phyloP scores from a whole-genome alignment of 768 basidiomycete species.

The Scleroderma citrinum region DNA sequence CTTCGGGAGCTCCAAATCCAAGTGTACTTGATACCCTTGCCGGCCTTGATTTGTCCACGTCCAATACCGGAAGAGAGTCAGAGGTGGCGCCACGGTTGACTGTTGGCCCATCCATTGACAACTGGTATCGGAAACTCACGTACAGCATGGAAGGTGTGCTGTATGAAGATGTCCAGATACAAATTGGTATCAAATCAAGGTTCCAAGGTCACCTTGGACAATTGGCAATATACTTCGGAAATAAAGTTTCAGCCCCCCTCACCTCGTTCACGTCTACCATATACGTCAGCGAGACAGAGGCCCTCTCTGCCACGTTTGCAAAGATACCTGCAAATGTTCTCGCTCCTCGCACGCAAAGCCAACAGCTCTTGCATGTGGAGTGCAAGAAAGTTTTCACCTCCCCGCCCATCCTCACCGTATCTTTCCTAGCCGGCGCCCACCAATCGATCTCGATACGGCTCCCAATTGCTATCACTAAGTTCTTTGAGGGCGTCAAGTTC shows the following conservation, averaged over 20 bases:
- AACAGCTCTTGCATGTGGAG: conserved; percentile 90
- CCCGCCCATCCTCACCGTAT: conserved; percentile 77
- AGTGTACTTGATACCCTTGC: conserved; percentile 72
- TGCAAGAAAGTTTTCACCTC: conserved; percentile 82
- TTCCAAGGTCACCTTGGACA: conserved; percentile 95
- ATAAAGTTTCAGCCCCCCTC: conserved; percentile 87
- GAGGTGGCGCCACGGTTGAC: conserved; percentile 48
- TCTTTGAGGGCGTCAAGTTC: conserved; percentile 89
- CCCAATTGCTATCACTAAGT: conserved; percentile 85
- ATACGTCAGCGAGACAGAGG: conserved; percentile 64
- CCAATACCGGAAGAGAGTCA: conserved; percentile 13
- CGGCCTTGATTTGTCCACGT: conserved; percentile 66
- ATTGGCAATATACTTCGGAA: conserved; percentile 91
- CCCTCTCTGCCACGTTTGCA: conserved; percentile 77
- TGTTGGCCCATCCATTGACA: conserved; percentile 68
- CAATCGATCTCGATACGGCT: conserved; percentile 80
- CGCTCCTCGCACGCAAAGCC: conserved; percentile 78
- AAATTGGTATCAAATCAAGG: conserved; percentile 93
- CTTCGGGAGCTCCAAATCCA: conserved; percentile 32
- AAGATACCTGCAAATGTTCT: conserved; percentile 87
- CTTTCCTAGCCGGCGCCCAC: conserved; percentile 89
- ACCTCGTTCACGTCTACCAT: conserved; percentile 86
- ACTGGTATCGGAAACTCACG: conserved; percentile 83
- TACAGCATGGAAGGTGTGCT: conserved; percentile 82
- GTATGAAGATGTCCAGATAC: conserved; percentile 93